These are phyloP conservation scores for Helianthus tuberosus DNA, from an alignment of 129 eudicot genomes.

Conservation along the genomic window DNA sequence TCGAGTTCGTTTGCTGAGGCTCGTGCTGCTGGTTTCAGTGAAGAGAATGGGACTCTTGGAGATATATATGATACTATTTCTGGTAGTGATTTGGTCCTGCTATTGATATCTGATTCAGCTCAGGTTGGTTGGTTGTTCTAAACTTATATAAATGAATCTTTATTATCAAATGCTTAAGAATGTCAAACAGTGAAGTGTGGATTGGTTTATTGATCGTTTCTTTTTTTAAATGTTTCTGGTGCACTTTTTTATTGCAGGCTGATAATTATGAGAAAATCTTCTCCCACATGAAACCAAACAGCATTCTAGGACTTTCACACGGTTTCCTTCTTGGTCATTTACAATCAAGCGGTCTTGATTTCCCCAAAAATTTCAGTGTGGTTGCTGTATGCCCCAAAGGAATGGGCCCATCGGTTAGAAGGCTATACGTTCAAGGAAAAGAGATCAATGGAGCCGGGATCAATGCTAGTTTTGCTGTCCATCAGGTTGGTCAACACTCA, in stretches of 20 bases:
- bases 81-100: slow-evolving; percentile 85
- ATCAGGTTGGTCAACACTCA: slow-evolving; percentile 44
- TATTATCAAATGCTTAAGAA: not conserved
- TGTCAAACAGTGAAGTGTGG: not conserved
- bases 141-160: not conserved
- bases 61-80: slow-evolving; percentile 84
- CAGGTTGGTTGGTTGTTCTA: slow-evolving; percentile 53
- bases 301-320: slow-evolving; percentile 97
- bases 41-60: slow-evolving; percentile 93
- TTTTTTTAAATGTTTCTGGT: not conserved
- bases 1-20: slow-evolving; percentile 95
- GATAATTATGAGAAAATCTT: slow-evolving; percentile 88
- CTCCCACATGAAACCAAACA: slow-evolving; percentile 96
- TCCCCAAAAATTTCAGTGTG: slow-evolving; percentile 87
- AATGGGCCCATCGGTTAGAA: slow-evolving; percentile 98
- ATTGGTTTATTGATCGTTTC: not conserved
- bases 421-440: slow-evolving; percentile 91
- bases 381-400: slow-evolving; percentile 99
- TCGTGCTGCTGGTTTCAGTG: slow-evolving; percentile 88
- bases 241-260: slow-evolving; percentile 39
- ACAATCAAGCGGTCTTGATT: slow-evolving; percentile 84
- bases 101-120: slow-evolving; percentile 95
- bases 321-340: slow-evolving; percentile 96
- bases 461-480: slow-evolving; percentile 91
- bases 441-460: slow-evolving; percentile 93